A percentile compares a stretch with the other conserved stretches of the same genome.
Evolutionary conservation across 257 asterid genomes (phyloP).

Genomic region (Solanum chilense): DNA sequence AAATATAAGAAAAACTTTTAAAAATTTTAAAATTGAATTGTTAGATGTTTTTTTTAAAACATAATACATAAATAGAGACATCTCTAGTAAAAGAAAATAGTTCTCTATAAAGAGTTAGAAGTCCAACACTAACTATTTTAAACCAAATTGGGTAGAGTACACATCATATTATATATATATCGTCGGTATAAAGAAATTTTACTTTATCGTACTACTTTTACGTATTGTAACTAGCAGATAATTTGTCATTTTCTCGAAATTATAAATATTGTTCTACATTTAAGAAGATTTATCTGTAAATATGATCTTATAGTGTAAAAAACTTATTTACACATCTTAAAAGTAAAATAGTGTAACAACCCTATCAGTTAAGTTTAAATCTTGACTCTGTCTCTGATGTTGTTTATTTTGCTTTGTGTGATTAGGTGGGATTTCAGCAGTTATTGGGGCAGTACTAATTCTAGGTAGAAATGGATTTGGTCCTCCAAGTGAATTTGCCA

Average conservation of each 20-base stretch:
- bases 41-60: not conserved
- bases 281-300: not conserved
- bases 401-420: not conserved
- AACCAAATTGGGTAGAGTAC: too few relatives aligned
- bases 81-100: too few relatives aligned
- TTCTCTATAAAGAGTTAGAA: too few relatives aligned
- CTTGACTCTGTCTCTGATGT: not conserved
- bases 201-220: not conserved
- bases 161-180: too few relatives aligned
- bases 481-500: slow-evolving; percentile 64
- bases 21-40: not conserved
- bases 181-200: not conserved
- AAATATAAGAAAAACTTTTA: not conserved
- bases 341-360: not conserved
- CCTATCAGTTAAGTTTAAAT: not conserved
- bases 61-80: not conserved
- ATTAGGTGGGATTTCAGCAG: slow-evolving; percentile 36
- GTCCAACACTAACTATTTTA: too few relatives aligned
- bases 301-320: not conserved
- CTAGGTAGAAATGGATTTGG: slow-evolving; percentile 69
- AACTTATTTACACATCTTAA: too few relatives aligned
- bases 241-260: not conserved
- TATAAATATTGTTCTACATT: not conserved
- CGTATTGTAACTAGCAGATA: not conserved
- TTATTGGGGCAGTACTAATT: slow-evolving; percentile 65